Evolutionary conservation across 805 yeast genomes (phyloP), one percentile per base, ranked within the genome.

Genomic region (Kuraishia floccosa): DNA sequence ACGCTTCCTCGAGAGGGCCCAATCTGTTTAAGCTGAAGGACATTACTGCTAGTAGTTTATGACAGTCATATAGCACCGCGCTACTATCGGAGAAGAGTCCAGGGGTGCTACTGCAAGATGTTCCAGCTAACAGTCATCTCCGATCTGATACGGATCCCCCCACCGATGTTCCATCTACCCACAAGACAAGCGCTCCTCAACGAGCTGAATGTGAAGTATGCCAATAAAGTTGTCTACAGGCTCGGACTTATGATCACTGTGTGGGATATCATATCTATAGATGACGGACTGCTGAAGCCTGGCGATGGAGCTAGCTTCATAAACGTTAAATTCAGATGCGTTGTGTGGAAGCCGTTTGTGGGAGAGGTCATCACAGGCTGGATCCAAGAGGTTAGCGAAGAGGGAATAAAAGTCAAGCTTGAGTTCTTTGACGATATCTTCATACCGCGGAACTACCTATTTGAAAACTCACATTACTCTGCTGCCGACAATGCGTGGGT

Each of bases 351-450:
- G 40, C 98, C 98, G 1, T 89, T 89, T 53, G 76, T 84, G 1
- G 98, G 98, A 7, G 98, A 91, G 50, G 72, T 89, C 6, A 52
- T 91, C 17, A 77, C 86, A 0, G 98, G 98, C 2, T 85, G 94
- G 89, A 84, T 91, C 21, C 76, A 85, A 25, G 82, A 85, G 41
- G 83, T 95, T 57, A 69, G 86, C 4, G 69, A 74, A 15, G 93
- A 86, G 32, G 98, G 98, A 3, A 73, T 91, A 37, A 80, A 83
- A 50, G 76, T 83, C 24, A 72, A 77, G 38, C 66, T 85, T 66
- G 94, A 81, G 38, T 81, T 91, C 52, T 91, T 91, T 49, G 86
- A 86, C 51, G 96, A 91, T 52, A 76, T 91, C 8, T 83, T 84
- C 52, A 79, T 91, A 37, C 97, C 97, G 6, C 77, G 77, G 42